These are phyloP conservation scores for Marasmius fiardii DNA, from an alignment of 1,284 basidiomycete species.

Conservation along the genomic window DNA sequence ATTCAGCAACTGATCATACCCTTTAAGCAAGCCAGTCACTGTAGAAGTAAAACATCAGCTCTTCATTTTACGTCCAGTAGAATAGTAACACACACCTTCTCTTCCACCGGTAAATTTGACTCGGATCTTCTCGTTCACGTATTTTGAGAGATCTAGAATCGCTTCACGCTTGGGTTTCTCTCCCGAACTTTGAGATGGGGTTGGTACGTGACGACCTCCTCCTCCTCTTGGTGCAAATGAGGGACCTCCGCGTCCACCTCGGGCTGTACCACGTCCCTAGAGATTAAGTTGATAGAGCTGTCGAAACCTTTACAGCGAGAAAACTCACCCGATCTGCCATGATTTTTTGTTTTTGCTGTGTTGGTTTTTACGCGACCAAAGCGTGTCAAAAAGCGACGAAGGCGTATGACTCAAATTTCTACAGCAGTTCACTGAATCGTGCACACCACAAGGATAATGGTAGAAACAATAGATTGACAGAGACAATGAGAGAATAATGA, in stretches of 20 bases:
- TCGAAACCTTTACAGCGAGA: constrained; percentile 14
- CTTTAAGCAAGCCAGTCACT: constrained; percentile 94
- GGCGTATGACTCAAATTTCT: background rate
- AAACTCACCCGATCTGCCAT: constrained; percentile 60
- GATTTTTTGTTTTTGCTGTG: constrained; percentile 2
- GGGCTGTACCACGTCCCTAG: constrained; percentile 51
- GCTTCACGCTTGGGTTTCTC: constrained; percentile 94
- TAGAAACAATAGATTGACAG: background rate
- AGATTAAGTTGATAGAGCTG: constrained; percentile 31
- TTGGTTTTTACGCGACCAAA: constrained; percentile 13
- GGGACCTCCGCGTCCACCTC: constrained; percentile 38
- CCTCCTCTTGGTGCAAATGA: constrained; percentile 29
- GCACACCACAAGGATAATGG: too few relatives aligned
- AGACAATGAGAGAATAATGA: too few relatives aligned
- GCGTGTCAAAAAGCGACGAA: constrained; percentile 1
- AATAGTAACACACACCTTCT: constrained; percentile 62
- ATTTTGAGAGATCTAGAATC: constrained; percentile 94
- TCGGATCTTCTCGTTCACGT: constrained; percentile 87
- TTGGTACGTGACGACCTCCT: constrained; percentile 38
- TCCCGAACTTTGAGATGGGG: constrained; percentile 42
- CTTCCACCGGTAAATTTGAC: constrained; percentile 97
- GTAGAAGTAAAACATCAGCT: constrained; percentile 5
- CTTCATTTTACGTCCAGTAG: background rate
- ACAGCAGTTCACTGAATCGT: too few relatives aligned
- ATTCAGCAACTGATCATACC: constrained; percentile 96